Conservation (phyloP, 2,329 filamentous ascomycete species). For the Oidium heveae region DNA sequence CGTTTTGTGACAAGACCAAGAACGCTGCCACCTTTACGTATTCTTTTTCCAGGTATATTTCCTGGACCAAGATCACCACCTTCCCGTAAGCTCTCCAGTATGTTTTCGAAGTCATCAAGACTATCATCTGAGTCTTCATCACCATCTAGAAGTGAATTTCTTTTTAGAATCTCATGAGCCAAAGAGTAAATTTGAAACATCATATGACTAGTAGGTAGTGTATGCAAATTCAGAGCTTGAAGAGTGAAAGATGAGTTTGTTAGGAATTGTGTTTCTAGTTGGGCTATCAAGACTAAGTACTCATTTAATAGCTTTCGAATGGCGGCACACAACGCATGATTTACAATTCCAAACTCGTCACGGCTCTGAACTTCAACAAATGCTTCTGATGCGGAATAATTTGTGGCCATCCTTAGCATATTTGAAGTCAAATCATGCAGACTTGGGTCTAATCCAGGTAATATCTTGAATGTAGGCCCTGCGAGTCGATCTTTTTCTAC, state of each 20-base stretch:
- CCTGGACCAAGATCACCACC: constrained; percentile 60
- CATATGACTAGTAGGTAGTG: constrained; percentile 72
- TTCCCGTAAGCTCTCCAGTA: constrained; percentile 69
- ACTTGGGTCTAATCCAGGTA: constrained; percentile 71
- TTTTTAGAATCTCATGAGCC: constrained; percentile 65
- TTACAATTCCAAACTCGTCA: constrained; percentile 81
- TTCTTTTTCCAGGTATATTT: constrained; percentile 62
- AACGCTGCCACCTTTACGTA: constrained; percentile 94
- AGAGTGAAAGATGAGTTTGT: constrained; percentile 76
- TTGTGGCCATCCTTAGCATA: constrained; percentile 83
- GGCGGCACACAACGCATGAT: constrained; percentile 86
- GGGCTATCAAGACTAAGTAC: constrained; percentile 76
- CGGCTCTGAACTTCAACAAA: constrained; percentile 88
- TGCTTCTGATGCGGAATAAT: constrained; percentile 73
- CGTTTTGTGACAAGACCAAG: constrained; percentile 65
- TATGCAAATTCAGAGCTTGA: constrained; percentile 80
- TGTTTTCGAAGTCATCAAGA: constrained; percentile 70
- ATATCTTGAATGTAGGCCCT: constrained; percentile 57
- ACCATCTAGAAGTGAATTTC: constrained; percentile 69
- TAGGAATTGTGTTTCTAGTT: constrained; percentile 78
- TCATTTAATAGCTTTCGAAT: constrained; percentile 81
- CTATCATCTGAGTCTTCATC: constrained; percentile 37
- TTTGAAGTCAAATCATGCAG: constrained; percentile 64
- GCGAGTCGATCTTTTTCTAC: constrained; percentile 70
- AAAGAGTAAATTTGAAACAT: constrained; percentile 73